phyloP scores from a whole-genome alignment of 2,329 filamentous ascomycete genomes.

The Hypoxylon sp. region DNA sequence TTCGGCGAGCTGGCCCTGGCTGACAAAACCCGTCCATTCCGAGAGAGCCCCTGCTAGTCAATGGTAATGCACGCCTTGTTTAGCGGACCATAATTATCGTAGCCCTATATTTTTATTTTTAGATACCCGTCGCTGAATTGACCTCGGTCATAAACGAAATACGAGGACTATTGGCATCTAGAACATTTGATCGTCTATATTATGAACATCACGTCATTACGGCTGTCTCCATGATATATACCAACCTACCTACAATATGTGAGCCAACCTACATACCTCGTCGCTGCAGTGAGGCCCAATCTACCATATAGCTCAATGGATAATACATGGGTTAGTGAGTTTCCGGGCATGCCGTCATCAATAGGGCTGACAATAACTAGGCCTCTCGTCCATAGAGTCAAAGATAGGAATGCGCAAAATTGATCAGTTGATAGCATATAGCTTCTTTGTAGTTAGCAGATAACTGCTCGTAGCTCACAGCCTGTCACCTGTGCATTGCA shows the following conservation, averaged over 20 bases:
- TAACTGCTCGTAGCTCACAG: background rate
- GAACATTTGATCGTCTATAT: background rate
- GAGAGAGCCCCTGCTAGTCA: background rate
- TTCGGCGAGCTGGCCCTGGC: background rate
- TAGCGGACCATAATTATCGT: background rate
- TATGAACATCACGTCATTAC: background rate
- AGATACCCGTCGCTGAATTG: background rate
- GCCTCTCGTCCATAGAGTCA: background rate
- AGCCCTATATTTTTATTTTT: background rate
- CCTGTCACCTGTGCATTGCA: background rate
- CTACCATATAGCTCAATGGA: background rate
- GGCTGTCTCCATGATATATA: background rate
- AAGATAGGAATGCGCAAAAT: background rate
- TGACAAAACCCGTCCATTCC: background rate
- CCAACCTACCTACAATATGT: background rate
- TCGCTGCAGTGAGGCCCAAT: background rate
- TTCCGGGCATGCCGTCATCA: background rate
- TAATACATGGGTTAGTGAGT: background rate
- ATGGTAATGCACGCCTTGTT: background rate
- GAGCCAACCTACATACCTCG: background rate
- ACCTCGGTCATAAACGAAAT: background rate
- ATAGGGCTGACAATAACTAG: background rate
- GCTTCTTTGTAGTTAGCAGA: background rate
- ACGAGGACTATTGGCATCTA: background rate
- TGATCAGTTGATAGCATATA: background rate